These are phyloP conservation scores for Tagetes erecta DNA, from an alignment of 129 eudicot species.

Conservation along the genomic window DNA sequence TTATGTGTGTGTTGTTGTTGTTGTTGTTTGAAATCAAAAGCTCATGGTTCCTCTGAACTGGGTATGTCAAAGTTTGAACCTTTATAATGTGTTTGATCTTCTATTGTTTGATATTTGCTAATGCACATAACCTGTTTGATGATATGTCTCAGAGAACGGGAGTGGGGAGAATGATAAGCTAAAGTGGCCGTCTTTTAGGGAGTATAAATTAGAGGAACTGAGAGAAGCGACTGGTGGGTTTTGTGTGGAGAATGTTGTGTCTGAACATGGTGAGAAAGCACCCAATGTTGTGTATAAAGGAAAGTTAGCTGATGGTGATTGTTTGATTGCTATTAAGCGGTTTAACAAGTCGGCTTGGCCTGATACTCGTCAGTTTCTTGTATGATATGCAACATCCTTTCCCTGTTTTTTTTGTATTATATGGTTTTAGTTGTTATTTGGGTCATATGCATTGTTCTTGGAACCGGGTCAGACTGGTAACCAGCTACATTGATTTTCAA, in stretches of 20 bases:
- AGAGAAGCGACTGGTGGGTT: conserved; percentile 64
- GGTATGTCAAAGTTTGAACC: conserved; percentile 41
- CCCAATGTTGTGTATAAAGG: conserved; percentile 94
- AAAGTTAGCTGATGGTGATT: conserved; percentile 48
- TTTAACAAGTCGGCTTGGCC: conserved; percentile 90
- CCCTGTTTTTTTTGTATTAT: not conserved
- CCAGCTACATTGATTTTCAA: too few relatives aligned
- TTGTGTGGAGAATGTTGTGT: conserved; percentile 69
- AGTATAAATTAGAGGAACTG: conserved; percentile 60
- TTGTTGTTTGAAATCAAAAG: conserved; percentile 41
- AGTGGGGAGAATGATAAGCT: conserved; percentile 40
- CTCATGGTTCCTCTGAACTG: conserved; percentile 48
- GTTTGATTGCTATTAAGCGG: conserved; percentile 79
- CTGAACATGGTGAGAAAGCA: conserved; percentile 86
- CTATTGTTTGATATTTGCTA: not conserved
- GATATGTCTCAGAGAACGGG: conserved; percentile 31
- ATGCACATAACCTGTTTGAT: conserved; percentile 19
- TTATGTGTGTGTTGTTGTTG: conserved; percentile 50
- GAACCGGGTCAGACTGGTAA: too few relatives aligned
- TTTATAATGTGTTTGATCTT: not conserved
- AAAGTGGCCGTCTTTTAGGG: conserved; percentile 45
- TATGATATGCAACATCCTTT: conserved; percentile 28
- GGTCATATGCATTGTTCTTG: not conserved
- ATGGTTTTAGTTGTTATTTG: not conserved
- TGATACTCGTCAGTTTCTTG: conserved; percentile 84